Base-by-base conservation (phyloP, 1,284 basidiomycete genomes). In the Apiotrichum porosum region DNA sequence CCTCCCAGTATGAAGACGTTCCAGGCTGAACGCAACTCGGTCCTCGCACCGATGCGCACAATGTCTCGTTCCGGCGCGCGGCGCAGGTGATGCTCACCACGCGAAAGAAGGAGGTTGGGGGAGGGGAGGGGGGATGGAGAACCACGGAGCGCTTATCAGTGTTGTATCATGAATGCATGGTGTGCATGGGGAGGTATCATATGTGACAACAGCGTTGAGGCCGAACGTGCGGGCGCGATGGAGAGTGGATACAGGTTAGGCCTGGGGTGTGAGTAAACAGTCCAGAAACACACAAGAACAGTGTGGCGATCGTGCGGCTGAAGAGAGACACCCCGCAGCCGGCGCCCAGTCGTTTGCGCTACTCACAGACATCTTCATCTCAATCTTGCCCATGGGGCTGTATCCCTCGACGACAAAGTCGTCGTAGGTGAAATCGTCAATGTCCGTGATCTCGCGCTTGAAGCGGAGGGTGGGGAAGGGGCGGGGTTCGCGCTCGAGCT, bases 321-420 rank as follows among this genome's bases (percentile, higher is more conserved):
- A n/a, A n/a, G n/a, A n/a, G n/a, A n/a, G n/a, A n/a, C n/a, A n/a
- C n/a, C n/a, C n/a, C n/a, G n/a, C n/a, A n/a, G n/a, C n/a, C n/a
- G n/a, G n/a, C n/a, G n/a, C n/a, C n/a, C n/a, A n/a, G n/a, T n/a
- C n/a, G n/a, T n/a, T n/a, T n/a, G n/a, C n/a, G n/a, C n/a, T 1
- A 42, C 66, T 65, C 52, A 95, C 89, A 69, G 89, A 93, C 94
- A 97, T 97, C 78, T 92, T 92, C 94, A 98, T 97, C 44, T 88
- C 79, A 63, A 98, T 91, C 59, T 82, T 80, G 8, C 85, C 84
- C 68, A 90, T 82, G 12, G 88, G 87, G 55, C 86, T 80, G 68
- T 98, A 98, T 1, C 85, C 86, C 50, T 87, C 83, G 9, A 98
- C 81, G 36, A 84, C 78, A 53, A 98, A 84, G 71, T 98, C 92